These are phyloP conservation scores for Ulvella scutata DNA, from an alignment of 139 green algal genomes.

Conservation along the genomic window DNA sequence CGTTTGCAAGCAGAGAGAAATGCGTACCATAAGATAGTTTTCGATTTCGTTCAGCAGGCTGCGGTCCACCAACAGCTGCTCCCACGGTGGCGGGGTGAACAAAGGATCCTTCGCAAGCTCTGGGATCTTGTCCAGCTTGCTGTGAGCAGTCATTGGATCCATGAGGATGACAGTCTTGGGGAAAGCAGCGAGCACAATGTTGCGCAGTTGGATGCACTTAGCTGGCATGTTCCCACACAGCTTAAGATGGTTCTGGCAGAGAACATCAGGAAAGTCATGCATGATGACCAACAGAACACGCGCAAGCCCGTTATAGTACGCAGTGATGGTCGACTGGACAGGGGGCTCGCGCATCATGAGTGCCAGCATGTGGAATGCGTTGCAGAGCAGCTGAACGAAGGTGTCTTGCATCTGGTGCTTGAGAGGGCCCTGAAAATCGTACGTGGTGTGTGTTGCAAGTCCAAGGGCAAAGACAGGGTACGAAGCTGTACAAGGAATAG, in stretches of 20 bases:
- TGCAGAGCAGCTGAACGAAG: not conserved
- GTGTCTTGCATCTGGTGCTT: conserved; percentile 4
- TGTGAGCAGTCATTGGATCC: conserved; percentile 95
- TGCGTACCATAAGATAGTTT: not conserved
- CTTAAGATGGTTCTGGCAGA: conserved; percentile 90
- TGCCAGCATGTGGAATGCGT: not conserved
- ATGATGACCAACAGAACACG: conserved; percentile 94
- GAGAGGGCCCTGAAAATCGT: not conserved
- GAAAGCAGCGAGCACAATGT: conserved; percentile 94
- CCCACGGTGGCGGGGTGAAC: conserved; percentile 56
- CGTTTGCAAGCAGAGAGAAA: too few relatives aligned
- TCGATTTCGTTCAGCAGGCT: conserved; percentile 28
- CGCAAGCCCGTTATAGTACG: conserved; percentile 91
- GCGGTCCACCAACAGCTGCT: conserved; percentile 41
- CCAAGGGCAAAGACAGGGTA: conserved; percentile 56
- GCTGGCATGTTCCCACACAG: conserved; percentile 88
- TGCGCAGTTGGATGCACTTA: conserved; percentile 93
- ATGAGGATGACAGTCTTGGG: conserved; percentile 92
- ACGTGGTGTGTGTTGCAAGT: too few relatives aligned
- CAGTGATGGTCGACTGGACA: conserved; percentile 33
- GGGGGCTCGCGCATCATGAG: not conserved
- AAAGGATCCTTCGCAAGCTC: conserved; percentile 17
- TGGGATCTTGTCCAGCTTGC: conserved; percentile 52
- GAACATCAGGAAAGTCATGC: conserved; percentile 99
- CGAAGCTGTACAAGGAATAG: conserved; percentile 94